Conservation (phyloP, 352 stramenopile genomes). For the Phytophthora hibernalis region DNA sequence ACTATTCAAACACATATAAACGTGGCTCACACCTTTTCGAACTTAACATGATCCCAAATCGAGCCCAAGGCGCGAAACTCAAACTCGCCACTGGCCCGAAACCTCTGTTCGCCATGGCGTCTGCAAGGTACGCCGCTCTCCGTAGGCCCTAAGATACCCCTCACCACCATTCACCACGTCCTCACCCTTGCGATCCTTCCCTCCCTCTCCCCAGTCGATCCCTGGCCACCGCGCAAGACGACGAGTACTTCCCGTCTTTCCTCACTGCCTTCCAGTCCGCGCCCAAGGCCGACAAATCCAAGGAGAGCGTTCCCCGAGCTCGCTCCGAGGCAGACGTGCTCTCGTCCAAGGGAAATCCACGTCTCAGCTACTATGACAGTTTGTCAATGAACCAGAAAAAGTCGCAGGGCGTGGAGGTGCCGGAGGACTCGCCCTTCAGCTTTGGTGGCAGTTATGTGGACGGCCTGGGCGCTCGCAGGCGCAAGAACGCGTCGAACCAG, state of each 20-base stretch:
- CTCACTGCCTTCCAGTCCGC: slow-evolving; percentile 63
- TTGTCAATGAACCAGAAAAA: slow-evolving; percentile 72
- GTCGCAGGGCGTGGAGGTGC: slow-evolving; percentile 42
- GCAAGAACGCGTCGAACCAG: slow-evolving; percentile 44
- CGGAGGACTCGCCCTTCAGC: slow-evolving; percentile 72
- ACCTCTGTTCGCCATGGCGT: slow-evolving; percentile 22
- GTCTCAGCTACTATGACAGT: slow-evolving; percentile 73
- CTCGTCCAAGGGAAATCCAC: slow-evolving; percentile 40
- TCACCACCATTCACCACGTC: not conserved
- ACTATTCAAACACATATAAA: not conserved
- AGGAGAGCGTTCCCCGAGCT: slow-evolving; percentile 53
- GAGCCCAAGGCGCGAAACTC: not conserved
- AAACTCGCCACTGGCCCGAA: slow-evolving; percentile 23
- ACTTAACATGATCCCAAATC: not conserved
- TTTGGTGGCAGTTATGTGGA: slow-evolving; percentile 53
- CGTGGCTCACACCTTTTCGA: not conserved
- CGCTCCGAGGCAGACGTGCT: slow-evolving; percentile 38
- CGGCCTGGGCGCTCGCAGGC: slow-evolving; percentile 53
- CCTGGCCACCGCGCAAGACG: slow-evolving; percentile 49
- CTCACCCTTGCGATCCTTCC: slow-evolving; percentile 7
- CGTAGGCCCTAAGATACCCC: no score
- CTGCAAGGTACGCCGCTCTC: slow-evolving; percentile 22
- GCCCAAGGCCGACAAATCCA: slow-evolving; percentile 58
- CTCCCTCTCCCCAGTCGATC: slow-evolving; percentile 13
- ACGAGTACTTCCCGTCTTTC: slow-evolving; percentile 82